Evolutionary conservation across 179 eudicot genomes (phyloP).

Genomic region (Heliamphora pulchella): DNA sequence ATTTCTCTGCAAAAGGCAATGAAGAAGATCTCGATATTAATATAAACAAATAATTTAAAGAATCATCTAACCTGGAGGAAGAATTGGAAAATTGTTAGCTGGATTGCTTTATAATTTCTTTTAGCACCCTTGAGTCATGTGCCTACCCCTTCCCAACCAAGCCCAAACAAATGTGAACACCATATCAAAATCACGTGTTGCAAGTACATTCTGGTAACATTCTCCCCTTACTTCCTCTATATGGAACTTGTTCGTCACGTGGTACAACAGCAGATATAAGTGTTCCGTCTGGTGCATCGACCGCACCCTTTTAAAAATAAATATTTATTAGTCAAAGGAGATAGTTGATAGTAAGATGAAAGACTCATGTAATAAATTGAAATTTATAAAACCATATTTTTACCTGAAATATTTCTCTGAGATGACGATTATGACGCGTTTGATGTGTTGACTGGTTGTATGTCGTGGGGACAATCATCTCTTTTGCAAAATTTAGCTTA

Average conservation of each 20-base stretch:
- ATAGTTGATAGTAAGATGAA: no score
- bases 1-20: not conserved
- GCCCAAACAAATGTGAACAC: not conserved
- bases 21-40: no score
- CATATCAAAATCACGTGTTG: not conserved
- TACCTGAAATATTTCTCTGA: no score
- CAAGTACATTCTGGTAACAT: not conserved
- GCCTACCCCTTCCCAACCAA: not conserved
- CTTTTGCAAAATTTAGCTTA: no score
- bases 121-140: not conserved
- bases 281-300: not conserved
- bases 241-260: not conserved
- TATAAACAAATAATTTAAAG: not conserved
- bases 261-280: not conserved
- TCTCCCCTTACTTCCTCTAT: not conserved
- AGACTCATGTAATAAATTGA: no score
- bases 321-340: no score
- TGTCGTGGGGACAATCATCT: no score
- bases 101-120: not conserved
- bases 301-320: not conserved
- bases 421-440: no score
- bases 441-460: no score
- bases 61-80: not conserved
- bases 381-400: no score
- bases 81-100: not conserved